Conservation (phyloP, 2,329 filamentous ascomycete genomes). For the Hymenoscyphus fraxineus region DNA sequence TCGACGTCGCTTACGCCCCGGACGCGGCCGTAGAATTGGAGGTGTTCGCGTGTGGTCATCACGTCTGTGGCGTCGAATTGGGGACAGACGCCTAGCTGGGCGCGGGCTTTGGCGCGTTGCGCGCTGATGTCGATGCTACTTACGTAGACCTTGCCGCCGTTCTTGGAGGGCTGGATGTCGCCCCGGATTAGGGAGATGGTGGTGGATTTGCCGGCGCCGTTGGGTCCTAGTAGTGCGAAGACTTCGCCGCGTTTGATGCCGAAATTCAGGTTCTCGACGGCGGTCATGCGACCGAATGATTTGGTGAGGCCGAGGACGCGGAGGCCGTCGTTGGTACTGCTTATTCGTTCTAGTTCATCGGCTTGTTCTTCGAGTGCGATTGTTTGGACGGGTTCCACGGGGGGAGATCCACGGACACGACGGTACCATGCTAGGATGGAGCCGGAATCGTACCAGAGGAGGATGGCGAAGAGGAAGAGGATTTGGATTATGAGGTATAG, state of each 20-base stretch:
- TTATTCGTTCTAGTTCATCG: slow-evolving; percentile 61
- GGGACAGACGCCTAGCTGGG: slow-evolving; percentile 84
- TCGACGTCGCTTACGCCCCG: slow-evolving; percentile 72
- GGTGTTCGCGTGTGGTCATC: slow-evolving; percentile 85
- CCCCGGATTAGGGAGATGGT: slow-evolving; percentile 86
- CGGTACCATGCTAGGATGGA: slow-evolving; percentile 55
- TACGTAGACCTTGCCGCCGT: slow-evolving; percentile 71
- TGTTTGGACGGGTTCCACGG: slow-evolving; percentile 9
- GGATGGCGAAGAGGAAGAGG: slow-evolving; percentile 63
- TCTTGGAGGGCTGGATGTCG: slow-evolving; percentile 67
- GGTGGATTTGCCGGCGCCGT: slow-evolving; percentile 87
- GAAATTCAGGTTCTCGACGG: slow-evolving; percentile 87
- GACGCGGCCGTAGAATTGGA: slow-evolving; percentile 81
- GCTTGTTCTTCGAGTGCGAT: slow-evolving; percentile 49
- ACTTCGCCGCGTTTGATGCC: slow-evolving; percentile 76
- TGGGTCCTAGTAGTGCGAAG: slow-evolving; percentile 84
- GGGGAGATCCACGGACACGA: slow-evolving; percentile 29
- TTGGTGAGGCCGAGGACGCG: slow-evolving; percentile 80
- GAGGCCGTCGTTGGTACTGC: slow-evolving; percentile 49
- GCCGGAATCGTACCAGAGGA: slow-evolving; percentile 80
- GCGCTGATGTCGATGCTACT: slow-evolving; percentile 72
- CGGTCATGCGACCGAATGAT: slow-evolving; percentile 68
- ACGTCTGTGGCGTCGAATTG: slow-evolving; percentile 84
- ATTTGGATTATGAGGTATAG: slow-evolving; percentile 76
- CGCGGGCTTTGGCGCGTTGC: slow-evolving; percentile 67